phyloP scores from a whole-genome alignment of 169 alveolate species.

The Toxoplasma gondii region DNA sequence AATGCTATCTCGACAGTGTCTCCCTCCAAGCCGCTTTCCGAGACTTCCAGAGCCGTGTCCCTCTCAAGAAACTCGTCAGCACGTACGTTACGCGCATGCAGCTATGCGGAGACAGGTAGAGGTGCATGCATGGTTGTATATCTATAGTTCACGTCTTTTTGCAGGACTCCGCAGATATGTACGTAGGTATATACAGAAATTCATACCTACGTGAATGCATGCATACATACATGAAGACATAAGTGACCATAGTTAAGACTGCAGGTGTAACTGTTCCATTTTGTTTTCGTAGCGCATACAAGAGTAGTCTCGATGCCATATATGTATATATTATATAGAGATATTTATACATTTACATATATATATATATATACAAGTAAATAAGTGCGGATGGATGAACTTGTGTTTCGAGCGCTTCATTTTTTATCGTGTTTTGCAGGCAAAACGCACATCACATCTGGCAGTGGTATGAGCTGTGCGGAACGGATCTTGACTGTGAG shows the following conservation, averaged over 20 bases:
- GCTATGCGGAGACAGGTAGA: not conserved
- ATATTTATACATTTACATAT: not conserved
- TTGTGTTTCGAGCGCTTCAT: not conserved
- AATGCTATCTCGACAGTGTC: not conserved
- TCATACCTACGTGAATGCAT: not conserved
- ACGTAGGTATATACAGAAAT: not conserved
- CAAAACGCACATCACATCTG: not conserved
- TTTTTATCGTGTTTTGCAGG: not conserved
- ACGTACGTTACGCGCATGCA: not conserved
- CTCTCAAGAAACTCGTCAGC: not conserved
- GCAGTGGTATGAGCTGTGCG: not conserved
- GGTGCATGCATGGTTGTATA: too few relatives aligned
- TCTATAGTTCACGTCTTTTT: not conserved
- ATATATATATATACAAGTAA: not conserved
- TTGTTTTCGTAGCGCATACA: too few relatives aligned
- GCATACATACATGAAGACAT: not conserved
- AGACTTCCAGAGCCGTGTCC: slow-evolving; percentile 6
- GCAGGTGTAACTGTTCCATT: too few relatives aligned
- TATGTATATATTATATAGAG: not conserved
- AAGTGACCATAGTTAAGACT: too few relatives aligned
- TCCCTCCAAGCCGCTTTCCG: not conserved
- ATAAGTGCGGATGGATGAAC: too few relatives aligned
- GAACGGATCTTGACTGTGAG: not conserved
- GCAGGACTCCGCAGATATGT: not conserved
- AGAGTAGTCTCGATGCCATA: not conserved